Conservation (phyloP, 352 stramenopile genomes). For the Globisporangium cylindrosporum region DNA sequence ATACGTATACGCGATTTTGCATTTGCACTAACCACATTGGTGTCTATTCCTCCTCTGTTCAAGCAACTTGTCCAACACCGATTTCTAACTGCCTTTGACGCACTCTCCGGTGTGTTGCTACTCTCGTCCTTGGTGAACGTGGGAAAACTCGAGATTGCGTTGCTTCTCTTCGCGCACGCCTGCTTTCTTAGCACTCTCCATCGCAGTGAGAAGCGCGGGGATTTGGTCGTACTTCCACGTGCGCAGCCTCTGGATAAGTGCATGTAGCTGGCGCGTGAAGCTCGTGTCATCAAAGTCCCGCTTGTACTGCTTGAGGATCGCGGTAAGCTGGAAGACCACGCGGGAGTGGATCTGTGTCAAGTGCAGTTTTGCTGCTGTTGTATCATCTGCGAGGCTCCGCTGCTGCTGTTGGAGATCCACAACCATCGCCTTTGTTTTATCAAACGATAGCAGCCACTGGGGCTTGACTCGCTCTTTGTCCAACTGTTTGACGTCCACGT, state of each 20-base stretch:
- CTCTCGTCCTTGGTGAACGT: slow-evolving; percentile 29
- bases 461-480: slow-evolving; percentile 30
- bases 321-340: slow-evolving; percentile 39
- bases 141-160: slow-evolving; percentile 71
- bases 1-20: background rate
- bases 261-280: slow-evolving; percentile 37
- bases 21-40: background rate
- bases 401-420: slow-evolving; percentile 25
- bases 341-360: slow-evolving; percentile 57
- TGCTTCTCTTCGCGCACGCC: slow-evolving; percentile 50
- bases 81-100: background rate
- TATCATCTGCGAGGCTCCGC: background rate
- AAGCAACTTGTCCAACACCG: background rate
- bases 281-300: slow-evolving; percentile 33
- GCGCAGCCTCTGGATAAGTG: slow-evolving; percentile 24
- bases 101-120: background rate
- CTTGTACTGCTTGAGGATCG: slow-evolving; percentile 35
- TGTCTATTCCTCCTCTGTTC: background rate
- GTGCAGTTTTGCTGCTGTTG: slow-evolving; percentile 21
- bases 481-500: slow-evolving; percentile 24
- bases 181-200: slow-evolving; percentile 22
- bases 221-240: slow-evolving; percentile 40
- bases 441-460: slow-evolving; percentile 40
- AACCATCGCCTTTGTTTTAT: slow-evolving; percentile 24
- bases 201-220: slow-evolving; percentile 24